Conservation (phyloP, 75 land plant species). For the Cunninghamia lanceolata region DNA sequence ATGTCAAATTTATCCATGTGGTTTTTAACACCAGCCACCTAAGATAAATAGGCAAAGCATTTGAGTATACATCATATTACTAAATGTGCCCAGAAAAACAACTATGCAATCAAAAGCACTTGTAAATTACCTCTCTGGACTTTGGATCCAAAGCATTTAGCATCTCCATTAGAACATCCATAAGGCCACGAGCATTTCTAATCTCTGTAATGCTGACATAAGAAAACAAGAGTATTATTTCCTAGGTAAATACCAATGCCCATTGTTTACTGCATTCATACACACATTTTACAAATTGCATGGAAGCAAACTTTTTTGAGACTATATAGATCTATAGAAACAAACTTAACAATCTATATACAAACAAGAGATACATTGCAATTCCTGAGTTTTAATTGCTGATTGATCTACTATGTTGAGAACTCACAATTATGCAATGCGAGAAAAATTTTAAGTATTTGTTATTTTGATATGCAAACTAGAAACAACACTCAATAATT, state of each 20-base stretch:
- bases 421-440: neutral
- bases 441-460: neutral
- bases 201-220: constrained; percentile 60
- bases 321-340: neutral
- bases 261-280: neutral
- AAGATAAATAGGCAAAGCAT: neutral
- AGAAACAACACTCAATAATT: neutral
- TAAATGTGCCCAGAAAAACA: neutral
- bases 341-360: neutral
- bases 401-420: neutral
- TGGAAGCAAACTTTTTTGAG: neutral
- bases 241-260: neutral
- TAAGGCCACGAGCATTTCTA: constrained; percentile 73
- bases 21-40: neutral
- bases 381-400: neutral
- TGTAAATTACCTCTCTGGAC: constrained; percentile 63
- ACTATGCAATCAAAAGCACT: neutral
- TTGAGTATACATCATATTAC: neutral
- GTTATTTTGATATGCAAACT: neutral
- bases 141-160: constrained; percentile 80
- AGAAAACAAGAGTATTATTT: constrained; percentile 5
- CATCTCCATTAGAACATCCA: constrained; percentile 95
- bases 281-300: neutral
- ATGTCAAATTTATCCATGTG: too few species aligned
- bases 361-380: neutral